Percentiles rank a stretch among this genome's conserved stretches.
Evolutionary conservation across 805 yeast genomes (phyloP).

Genomic region (Kurtzmaniella fragi): DNA sequence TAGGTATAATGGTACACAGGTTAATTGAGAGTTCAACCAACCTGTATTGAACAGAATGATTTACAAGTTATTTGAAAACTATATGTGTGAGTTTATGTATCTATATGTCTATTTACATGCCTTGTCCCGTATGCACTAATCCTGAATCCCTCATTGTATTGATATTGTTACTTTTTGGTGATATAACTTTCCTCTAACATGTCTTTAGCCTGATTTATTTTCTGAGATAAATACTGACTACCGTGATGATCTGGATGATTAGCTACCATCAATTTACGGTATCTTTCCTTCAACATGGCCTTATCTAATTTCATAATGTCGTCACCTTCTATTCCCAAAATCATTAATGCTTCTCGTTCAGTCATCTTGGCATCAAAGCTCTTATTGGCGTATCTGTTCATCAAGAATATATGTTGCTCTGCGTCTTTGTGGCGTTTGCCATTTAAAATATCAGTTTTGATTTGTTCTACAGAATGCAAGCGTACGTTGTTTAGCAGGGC

Average conservation of each 20-base stretch:
- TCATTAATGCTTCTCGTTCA: conserved; percentile 37
- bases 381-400: conserved; percentile 24
- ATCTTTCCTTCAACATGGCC: conserved; percentile 25
- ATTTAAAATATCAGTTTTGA: conserved; percentile 4
- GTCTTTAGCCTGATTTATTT: conserved; percentile 40
- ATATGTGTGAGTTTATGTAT: too few relatives aligned
- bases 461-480: conserved; percentile 10
- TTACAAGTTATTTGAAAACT: too few relatives aligned
- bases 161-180: conserved; percentile 1
- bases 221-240: conserved; percentile 34
- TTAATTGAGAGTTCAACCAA: too few relatives aligned
- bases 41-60: too few relatives aligned
- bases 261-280: conserved; percentile 33
- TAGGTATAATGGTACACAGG: too few relatives aligned
- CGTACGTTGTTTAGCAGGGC: conserved; percentile 29
- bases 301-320: conserved; percentile 37
- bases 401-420: conserved; percentile 8
- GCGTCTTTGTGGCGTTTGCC: conserved; percentile 10
- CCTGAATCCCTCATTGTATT: too few relatives aligned
- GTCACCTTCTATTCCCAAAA: conserved; percentile 37
- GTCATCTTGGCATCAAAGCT: conserved; percentile 37
- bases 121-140: too few relatives aligned
- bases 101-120: too few relatives aligned
- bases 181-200: conserved; percentile 36
- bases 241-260: conserved; percentile 43